A percentile compares a stretch with the other conserved stretches of the same genome.
These are phyloP conservation scores for Suillus luteus DNA, from an alignment of 768 basidiomycete species.

Conservation along the genomic window DNA sequence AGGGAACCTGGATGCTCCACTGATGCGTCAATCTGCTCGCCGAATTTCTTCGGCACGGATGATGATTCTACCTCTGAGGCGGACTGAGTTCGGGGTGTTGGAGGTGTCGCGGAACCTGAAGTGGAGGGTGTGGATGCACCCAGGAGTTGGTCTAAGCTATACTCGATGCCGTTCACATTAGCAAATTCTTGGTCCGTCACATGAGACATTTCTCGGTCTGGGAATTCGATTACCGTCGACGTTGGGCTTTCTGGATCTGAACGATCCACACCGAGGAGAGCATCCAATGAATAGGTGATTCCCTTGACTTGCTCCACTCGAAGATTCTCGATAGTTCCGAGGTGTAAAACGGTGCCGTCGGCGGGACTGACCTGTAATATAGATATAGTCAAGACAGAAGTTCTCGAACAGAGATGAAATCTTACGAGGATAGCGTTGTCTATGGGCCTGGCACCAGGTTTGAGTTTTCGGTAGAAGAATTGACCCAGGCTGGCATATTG, in stretches of 20 bases:
- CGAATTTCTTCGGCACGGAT: slow-evolving; percentile 54
- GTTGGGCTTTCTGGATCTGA: slow-evolving; percentile 42
- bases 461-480: slow-evolving; percentile 92
- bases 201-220: slow-evolving; percentile 53
- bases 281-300: slow-evolving; percentile 94
- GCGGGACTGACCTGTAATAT: slow-evolving; percentile 81
- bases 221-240: slow-evolving; percentile 43
- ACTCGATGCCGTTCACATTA: slow-evolving; percentile 95
- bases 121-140: slow-evolving; percentile 51
- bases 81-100: slow-evolving; percentile 18
- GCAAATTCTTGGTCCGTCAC: slow-evolving; percentile 92
- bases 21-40: slow-evolving; percentile 73
- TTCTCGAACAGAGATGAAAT: neutral
- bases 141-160: slow-evolving; percentile 88
- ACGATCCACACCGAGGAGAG: slow-evolving; percentile 79
- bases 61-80: slow-evolving; percentile 26
- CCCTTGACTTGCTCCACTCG: slow-evolving; percentile 97
- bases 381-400: slow-evolving; percentile 4
- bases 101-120: slow-evolving; percentile 41
- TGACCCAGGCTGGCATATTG: slow-evolving; percentile 86
- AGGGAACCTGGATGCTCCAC: slow-evolving; percentile 57
- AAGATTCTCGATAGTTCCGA: slow-evolving; percentile 77
- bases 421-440: slow-evolving; percentile 72
- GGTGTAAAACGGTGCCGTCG: slow-evolving; percentile 90
- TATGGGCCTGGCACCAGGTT: slow-evolving; percentile 79